Evolutionary conservation across 371 early-diverging fungal species (phyloP).

Genomic region (Blastocladiella emersonii): DNA sequence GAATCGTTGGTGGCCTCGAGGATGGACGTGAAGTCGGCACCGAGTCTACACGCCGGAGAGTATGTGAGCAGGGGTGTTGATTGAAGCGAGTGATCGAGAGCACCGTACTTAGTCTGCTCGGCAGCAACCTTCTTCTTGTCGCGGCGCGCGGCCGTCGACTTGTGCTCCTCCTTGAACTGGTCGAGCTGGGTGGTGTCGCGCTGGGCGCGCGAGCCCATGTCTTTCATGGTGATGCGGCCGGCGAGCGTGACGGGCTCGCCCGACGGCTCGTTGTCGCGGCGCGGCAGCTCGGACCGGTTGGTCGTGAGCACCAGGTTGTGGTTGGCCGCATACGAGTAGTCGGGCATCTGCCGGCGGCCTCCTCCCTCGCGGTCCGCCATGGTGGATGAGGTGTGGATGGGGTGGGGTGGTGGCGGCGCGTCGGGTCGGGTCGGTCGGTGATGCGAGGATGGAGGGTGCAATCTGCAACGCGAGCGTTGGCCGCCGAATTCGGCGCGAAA

Average conservation of each 20-base stretch:
- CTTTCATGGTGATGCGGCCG: conserved; percentile 69
- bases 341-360: too few species aligned
- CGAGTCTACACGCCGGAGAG: conserved; percentile 7
- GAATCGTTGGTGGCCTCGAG: conserved; percentile 82
- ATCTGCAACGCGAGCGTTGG: too few species aligned
- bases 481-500: too few species aligned
- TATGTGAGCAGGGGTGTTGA: neutral
- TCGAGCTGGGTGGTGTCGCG: conserved; percentile 30
- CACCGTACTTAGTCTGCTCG: conserved; percentile 26
- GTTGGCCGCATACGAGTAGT: conserved; percentile 84
- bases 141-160: conserved; percentile 27
- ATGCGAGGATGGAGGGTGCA: too few species aligned
- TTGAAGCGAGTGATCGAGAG: neutral
- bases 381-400: too few species aligned
- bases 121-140: conserved; percentile 36
- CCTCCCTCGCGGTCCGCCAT: too few species aligned
- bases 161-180: conserved; percentile 36
- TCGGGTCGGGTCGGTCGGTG: too few species aligned
- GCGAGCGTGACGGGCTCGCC: conserved; percentile 88
- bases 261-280: conserved; percentile 83
- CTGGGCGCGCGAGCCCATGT: conserved; percentile 71
- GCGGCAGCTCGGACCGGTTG: conserved; percentile 63
- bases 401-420: too few species aligned
- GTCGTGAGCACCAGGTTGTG: conserved; percentile 85
- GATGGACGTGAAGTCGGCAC: conserved; percentile 65